Evolutionary conservation across 2,329 filamentous ascomycete genomes (phyloP).

Genomic region (Exophiala sideris): DNA sequence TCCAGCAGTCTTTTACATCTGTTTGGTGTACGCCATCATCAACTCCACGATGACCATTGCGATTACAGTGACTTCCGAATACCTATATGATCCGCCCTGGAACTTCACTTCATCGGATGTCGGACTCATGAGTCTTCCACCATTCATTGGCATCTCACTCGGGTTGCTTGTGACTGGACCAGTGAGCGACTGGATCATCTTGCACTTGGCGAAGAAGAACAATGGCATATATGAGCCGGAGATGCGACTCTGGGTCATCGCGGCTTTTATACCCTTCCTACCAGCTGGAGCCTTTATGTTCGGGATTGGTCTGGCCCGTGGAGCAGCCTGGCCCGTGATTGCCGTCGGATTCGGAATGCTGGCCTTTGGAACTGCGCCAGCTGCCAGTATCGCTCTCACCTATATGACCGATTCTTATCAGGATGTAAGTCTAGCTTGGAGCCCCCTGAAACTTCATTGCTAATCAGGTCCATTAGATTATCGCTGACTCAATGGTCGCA

Average conservation of each 20-base stretch:
- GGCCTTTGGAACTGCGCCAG: constrained; percentile 8
- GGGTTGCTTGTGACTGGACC: constrained; percentile 23
- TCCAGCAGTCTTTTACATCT: constrained; percentile 38
- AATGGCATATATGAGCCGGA: constrained; percentile 29
- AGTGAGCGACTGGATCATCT: constrained; percentile 26
- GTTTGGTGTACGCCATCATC: constrained; percentile 38
- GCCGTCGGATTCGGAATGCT: constrained; percentile 26
- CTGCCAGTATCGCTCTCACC: constrained; percentile 27
- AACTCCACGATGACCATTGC: constrained; percentile 43
- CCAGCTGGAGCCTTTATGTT: constrained; percentile 40
- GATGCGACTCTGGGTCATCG: constrained; percentile 26
- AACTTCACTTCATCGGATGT: constrained; percentile 30
- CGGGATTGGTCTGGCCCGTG: constrained; percentile 33
- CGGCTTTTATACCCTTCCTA: constrained; percentile 27
- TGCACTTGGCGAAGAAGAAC: constrained; percentile 22
- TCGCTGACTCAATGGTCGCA: constrained; percentile 45
- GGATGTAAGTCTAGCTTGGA: constrained; percentile 24
- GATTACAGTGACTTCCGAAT: constrained; percentile 46
- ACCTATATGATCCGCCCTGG: constrained; percentile 36
- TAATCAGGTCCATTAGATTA: constrained; percentile 34
- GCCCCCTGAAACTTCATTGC: not conserved
- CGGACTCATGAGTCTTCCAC: constrained; percentile 30
- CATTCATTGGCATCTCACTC: constrained; percentile 29
- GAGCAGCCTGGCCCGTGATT: constrained; percentile 30
- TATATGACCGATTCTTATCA: constrained; percentile 32